A percentile compares a stretch with the other conserved stretches of the same genome.
Conservation (phyloP, 2,329 filamentous ascomycete species). For the Fusarium longipes region DNA sequence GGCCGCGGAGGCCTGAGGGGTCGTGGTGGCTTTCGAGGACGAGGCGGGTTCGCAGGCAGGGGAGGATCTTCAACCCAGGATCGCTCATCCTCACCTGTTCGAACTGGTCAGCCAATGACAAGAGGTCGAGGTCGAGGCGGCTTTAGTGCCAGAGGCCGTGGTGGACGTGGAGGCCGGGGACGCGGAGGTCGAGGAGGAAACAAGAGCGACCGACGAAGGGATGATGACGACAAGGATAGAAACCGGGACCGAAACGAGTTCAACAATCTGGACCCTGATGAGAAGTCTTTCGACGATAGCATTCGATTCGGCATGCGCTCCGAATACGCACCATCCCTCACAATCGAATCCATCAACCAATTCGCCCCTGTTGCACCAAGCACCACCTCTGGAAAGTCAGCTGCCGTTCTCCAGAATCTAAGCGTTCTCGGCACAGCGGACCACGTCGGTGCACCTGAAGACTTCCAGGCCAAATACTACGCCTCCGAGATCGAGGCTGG, state of each 20-base stretch:
- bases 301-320: conserved; percentile 52
- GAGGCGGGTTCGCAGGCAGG: conserved; percentile 26
- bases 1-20: conserved; percentile 43
- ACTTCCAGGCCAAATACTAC: conserved; percentile 47
- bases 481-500: conserved; percentile 48
- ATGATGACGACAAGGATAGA: conserved; percentile 45
- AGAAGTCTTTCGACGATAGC: conserved; percentile 51
- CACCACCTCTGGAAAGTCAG: conserved; percentile 45
- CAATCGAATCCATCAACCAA: conserved; percentile 47
- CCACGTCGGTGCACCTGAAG: conserved; percentile 48
- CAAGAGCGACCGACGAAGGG: conserved; percentile 25
- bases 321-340: conserved; percentile 51
- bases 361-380: conserved; percentile 49
- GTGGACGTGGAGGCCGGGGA: conserved; percentile 34
- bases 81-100: conserved; percentile 24
- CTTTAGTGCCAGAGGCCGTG: conserved; percentile 28
- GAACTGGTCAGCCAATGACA: conserved; percentile 10
- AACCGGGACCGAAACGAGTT: conserved; percentile 43
- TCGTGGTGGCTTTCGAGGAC: conserved; percentile 31
- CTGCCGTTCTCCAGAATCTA: conserved; percentile 53
- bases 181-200: conserved; percentile 37
- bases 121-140: conserved; percentile 39
- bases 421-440: conserved; percentile 52
- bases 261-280: conserved; percentile 48
- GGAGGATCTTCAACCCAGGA: conserved; percentile 24